These are phyloP conservation scores for Aspergillus uvarum DNA, from an alignment of 2,329 filamentous ascomycete genomes.

Conservation along the genomic window DNA sequence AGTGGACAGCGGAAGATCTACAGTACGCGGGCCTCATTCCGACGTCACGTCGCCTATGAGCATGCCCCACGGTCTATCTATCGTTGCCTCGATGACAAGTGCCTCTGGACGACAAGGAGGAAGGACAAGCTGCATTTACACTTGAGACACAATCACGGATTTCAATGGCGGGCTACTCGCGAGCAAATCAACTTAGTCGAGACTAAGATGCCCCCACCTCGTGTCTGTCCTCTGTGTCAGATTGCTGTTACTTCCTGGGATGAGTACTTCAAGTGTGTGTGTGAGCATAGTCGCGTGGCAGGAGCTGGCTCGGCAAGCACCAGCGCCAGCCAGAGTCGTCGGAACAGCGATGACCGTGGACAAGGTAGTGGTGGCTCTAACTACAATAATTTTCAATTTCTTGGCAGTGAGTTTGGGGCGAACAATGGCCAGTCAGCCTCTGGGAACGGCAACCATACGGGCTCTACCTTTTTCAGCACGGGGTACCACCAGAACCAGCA, in stretches of 20 bases:
- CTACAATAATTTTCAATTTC: not conserved
- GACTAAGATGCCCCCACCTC: not conserved
- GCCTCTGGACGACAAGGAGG: conserved; percentile 1
- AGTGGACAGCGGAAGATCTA: not conserved
- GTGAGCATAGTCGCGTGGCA: conserved; percentile 13
- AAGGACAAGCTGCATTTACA: conserved; percentile 17
- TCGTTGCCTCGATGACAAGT: conserved; percentile 2
- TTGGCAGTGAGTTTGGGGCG: not conserved
- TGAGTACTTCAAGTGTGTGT: conserved; percentile 16
- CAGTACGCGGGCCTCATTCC: conserved; percentile 7
- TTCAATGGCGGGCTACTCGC: not conserved
- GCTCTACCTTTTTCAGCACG: not conserved
- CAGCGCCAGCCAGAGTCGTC: conserved; percentile 11
- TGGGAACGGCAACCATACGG: not conserved
- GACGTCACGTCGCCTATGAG: conserved; percentile 11
- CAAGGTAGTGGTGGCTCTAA: conserved; percentile 4
- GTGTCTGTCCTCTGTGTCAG: conserved; percentile 7
- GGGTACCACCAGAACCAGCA: not conserved
- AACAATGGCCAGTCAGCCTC: not conserved
- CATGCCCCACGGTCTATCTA: conserved; percentile 8
- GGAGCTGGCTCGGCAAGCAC: conserved; percentile 1
- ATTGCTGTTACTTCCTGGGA: conserved; percentile 11
- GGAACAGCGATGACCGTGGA: conserved; percentile 9
- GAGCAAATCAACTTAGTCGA: not conserved
- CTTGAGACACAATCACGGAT: not conserved